Base-by-base conservation (phyloP, 2,329 filamentous ascomycete genomes). In the Epichloe bromicola region DNA sequence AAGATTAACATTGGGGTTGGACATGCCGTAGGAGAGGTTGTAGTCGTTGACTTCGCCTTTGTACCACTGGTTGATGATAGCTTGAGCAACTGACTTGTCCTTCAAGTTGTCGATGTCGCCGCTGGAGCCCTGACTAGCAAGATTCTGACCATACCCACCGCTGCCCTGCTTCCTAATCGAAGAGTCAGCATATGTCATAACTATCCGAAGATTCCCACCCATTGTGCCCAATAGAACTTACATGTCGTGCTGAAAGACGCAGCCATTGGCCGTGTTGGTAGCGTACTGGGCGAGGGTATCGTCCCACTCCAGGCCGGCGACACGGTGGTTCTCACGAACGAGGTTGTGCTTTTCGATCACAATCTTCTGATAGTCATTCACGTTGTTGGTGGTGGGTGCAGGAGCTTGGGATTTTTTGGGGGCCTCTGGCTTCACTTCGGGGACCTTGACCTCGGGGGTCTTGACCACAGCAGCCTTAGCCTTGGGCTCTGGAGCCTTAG, bases 1-100 rank as follows among this genome's bases (percentile, higher is more conserved):
- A 65, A 89, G 87, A 66, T 77, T 66, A 64, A 63, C 60, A 74
- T 79, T 79, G 61, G 86, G 84, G 63, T 72, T 74, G 53, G 67
- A 63, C 58, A 73, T 51, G 56, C 82, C 84, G 62, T 85, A 93
- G 64, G 69, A 73, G 49, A 70, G 66, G 68, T 75, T 82, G 60
- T 69, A 69, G 56, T 64, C 63, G 3, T 10, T 20, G 60, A 85
- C 72, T 68, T 95, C 88, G 60, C 78, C 79, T 66, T 93, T 88
- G 78, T 96, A 96, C 88, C 93, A 96, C 70, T 84, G 74, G 65
- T 91, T 78, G 61, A 82, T 87, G 63, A 91, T 82, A 58, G 85
- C 81, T 56, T 77, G 73, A 50, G 80, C 79, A 55, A 87, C 74
- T 45, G 82, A 76, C 54, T 66, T 68, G 57, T 83, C 74, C 55